Conservation (phyloP, 331 rosid genomes). For the Telfairia occidentalis region DNA sequence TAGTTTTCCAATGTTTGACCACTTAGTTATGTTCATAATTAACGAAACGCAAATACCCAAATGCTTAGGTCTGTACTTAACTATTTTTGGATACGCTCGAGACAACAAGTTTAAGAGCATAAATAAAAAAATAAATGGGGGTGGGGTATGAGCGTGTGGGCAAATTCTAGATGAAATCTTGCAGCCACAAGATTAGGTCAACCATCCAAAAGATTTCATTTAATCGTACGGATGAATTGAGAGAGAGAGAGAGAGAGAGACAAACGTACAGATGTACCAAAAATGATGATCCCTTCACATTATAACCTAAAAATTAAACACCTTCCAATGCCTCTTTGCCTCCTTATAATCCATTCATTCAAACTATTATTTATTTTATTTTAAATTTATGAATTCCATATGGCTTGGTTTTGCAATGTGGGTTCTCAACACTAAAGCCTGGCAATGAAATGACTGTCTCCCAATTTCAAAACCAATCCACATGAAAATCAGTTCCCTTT, state of each 20-base stretch:
- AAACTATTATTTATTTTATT: neutral
- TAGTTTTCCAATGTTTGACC: accelerated
- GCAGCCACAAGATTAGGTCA: neutral
- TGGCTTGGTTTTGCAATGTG: constrained; percentile 1
- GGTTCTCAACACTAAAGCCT: constrained; percentile 8
- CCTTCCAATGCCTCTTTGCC: neutral
- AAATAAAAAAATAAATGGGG: neutral
- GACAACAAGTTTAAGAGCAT: neutral
- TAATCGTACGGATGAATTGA: neutral
- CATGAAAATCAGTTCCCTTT: constrained; percentile 12
- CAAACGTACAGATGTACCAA: constrained; percentile 7
- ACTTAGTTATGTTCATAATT: neutral
- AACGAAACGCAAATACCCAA: neutral
- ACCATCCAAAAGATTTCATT: neutral
- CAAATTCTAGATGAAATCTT: neutral
- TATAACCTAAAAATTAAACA: neutral
- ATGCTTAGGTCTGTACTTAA: too few relatives aligned
- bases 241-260: neutral
- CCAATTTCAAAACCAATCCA: neutral
- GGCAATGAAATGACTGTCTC: constrained; percentile 20
- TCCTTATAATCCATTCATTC: neutral
- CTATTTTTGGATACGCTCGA: too few relatives aligned
- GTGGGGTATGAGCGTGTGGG: neutral
- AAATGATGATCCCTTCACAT: constrained; percentile 4
- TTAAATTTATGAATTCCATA: neutral